Conservation (phyloP, 83 land plant species). For the Picea abies region DNA sequence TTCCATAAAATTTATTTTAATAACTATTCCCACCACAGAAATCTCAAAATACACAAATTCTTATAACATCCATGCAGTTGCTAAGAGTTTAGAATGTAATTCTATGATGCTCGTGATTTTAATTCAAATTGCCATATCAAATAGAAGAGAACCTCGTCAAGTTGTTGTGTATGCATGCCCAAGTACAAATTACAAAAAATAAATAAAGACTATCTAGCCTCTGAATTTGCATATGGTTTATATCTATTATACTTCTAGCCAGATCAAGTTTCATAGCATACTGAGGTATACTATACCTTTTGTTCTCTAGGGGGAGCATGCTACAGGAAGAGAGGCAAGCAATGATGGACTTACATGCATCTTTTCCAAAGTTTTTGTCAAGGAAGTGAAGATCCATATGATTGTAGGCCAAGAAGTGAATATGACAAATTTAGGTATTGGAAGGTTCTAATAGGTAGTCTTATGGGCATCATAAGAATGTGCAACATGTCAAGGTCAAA, state of each 20-base stretch:
- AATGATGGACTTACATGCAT: constrained; percentile 30
- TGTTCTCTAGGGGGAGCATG: background rate
- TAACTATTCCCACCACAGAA: background rate
- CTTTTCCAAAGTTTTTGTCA: constrained; percentile 46
- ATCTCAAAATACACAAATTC: background rate
- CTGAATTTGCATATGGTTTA: background rate
- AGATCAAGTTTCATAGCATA: background rate
- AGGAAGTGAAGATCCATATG: constrained; percentile 25
- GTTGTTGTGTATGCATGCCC: background rate
- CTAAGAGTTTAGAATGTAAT: background rate
- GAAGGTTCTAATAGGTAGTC: too few relatives aligned
- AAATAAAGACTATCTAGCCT: background rate
- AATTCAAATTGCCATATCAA: background rate
- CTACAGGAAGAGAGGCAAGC: background rate
- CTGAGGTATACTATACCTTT: background rate
- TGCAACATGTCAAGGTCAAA: too few relatives aligned
- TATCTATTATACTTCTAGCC: too few relatives aligned
- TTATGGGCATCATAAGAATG: too few relatives aligned
- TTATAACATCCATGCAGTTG: background rate
- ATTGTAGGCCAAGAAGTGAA: too few relatives aligned
- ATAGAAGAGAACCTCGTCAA: background rate
- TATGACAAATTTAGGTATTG: too few relatives aligned
- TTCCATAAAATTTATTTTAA: too few relatives aligned
- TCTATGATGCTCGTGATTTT: background rate
- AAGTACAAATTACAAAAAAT: background rate